Evolutionary conservation across 148 eudicot genomes (phyloP).

Genomic region (Mesembryanthemum crystallinum): DNA sequence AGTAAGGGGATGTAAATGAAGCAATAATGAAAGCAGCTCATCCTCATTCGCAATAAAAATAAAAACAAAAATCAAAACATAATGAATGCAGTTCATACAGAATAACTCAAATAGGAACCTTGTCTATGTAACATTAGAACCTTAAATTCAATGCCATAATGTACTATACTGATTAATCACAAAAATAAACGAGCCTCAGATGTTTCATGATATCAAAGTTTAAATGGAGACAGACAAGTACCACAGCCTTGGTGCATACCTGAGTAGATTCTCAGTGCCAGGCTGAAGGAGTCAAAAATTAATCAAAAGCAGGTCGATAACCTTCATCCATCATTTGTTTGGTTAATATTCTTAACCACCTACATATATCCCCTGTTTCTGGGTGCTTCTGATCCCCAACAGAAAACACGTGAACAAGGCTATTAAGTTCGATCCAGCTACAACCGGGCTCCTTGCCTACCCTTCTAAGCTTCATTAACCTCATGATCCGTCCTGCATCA

Average conservation of each 20-base stretch:
- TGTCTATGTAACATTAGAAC: neutral
- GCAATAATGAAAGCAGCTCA: neutral
- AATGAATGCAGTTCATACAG: too few relatives aligned
- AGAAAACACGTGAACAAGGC: conserved; percentile 54
- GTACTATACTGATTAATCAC: neutral
- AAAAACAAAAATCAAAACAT: too few relatives aligned
- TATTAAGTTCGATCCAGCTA: conserved; percentile 68
- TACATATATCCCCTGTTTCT: conserved; percentile 34
- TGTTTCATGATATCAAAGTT: neutral
- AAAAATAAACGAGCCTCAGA: neutral
- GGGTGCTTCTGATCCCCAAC: conserved; percentile 65
- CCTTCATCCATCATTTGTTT: conserved; percentile 54
- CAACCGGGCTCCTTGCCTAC: conserved; percentile 66
- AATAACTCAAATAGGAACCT: neutral
- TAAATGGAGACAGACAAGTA: conserved; percentile 6
- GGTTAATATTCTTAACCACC: conserved; percentile 38
- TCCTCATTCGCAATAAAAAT: too few relatives aligned
- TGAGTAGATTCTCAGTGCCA: conserved; percentile 7
- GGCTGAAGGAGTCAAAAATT: conserved; percentile 20
- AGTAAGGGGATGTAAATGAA: neutral
- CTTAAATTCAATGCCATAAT: neutral
- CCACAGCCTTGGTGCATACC: conserved; percentile 10
- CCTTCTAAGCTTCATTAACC: conserved; percentile 52
- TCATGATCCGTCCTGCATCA: conserved; percentile 51
- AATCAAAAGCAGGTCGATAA: conserved; percentile 32